phyloP scores from a whole-genome alignment of 2,329 filamentous ascomycete genomes.

The Aspergillus candidus region DNA sequence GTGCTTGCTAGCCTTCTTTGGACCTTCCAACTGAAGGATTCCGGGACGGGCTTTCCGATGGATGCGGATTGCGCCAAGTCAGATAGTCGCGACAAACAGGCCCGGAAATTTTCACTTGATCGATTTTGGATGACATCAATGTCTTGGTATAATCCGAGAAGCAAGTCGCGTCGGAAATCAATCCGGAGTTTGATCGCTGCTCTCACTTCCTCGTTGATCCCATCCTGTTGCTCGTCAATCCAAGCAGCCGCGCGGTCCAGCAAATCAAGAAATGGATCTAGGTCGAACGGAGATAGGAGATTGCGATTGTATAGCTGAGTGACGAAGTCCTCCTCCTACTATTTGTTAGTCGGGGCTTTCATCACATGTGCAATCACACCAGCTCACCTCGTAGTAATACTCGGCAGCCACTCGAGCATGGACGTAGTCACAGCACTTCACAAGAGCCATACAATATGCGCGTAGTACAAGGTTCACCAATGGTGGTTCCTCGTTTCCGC shows the following conservation, averaged over 20 bases:
- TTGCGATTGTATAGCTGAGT: slow-evolving; percentile 82
- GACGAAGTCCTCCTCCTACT: slow-evolving; percentile 89
- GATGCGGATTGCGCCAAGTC: slow-evolving; percentile 54
- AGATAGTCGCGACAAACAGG: slow-evolving; percentile 43
- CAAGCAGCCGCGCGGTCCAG: slow-evolving; percentile 52
- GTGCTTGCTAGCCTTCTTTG: slow-evolving; percentile 90
- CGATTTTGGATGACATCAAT: slow-evolving; percentile 25
- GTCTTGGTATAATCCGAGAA: slow-evolving; percentile 37
- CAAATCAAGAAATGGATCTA: slow-evolving; percentile 49
- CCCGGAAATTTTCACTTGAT: slow-evolving; percentile 22
- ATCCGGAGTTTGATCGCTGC: slow-evolving; percentile 61
- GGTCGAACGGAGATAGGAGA: slow-evolving; percentile 60
- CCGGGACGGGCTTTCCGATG: slow-evolving; percentile 60
- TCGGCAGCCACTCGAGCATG: slow-evolving; percentile 72
- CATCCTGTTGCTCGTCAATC: slow-evolving; percentile 35
- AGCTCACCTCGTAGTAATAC: slow-evolving; percentile 76
- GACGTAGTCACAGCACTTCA: slow-evolving; percentile 77
- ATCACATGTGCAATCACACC: neutral
- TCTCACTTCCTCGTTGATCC: slow-evolving; percentile 33
- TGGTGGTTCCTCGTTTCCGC: slow-evolving; percentile 28
- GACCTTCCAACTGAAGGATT: slow-evolving; percentile 83
- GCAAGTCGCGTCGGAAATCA: slow-evolving; percentile 53
- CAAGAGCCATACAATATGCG: slow-evolving; percentile 76
- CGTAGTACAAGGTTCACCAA: slow-evolving; percentile 62
- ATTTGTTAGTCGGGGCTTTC: slow-evolving; percentile 11